Base-by-base conservation (phyloP, 768 basidiomycete genomes). In the Serendipita sp. region DNA sequence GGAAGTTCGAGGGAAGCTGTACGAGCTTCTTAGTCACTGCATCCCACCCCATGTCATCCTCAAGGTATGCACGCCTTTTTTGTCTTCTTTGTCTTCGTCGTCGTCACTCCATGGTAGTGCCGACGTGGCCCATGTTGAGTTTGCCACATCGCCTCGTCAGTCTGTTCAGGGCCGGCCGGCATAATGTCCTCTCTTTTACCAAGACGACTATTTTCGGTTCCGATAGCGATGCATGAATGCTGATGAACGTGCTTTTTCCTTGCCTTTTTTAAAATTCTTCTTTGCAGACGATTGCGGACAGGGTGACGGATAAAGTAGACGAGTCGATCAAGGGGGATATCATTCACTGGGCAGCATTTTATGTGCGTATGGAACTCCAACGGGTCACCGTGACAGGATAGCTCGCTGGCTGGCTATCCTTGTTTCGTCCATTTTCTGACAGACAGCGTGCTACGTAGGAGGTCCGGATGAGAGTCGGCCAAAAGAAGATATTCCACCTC, bases 311-410 rank as follows among this genome's bases (percentile, higher is more conserved):
- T 53, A 82, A 83, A 66, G 89, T 95, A 3, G 94, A 98, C 73
- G 93, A 97, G 72, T 79, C 79, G 62, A 72, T 99, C 65, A 96
- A 94, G 75, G 83, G 87, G 0, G 92, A 97, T 69, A 85, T 98
- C 69, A 89, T 97, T 80, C 92, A 96, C 72, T 98, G 94, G 94
- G 92, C 95, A 2, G 92, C 96, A 28, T 87, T 95, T 72, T 97
- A 97, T 73, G 92, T 92, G 71, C 67, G 89, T 24, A 24, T 41
- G 38, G 38, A 41, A 41, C 5, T 41, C 18, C 48, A 32, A 53
- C 18, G 48, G 18, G 48, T 13, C 45, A 46, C 45, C 45, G 45
- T 46, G 45, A 24, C 1, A 24, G 24, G 24, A 24, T 24, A 24
- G 24, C 32, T 35, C 35, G 10, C 10, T 38, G 16, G 13, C 62